Conservation (phyloP, 1,284 basidiomycete genomes). For the Vanrija sp. region DNA sequence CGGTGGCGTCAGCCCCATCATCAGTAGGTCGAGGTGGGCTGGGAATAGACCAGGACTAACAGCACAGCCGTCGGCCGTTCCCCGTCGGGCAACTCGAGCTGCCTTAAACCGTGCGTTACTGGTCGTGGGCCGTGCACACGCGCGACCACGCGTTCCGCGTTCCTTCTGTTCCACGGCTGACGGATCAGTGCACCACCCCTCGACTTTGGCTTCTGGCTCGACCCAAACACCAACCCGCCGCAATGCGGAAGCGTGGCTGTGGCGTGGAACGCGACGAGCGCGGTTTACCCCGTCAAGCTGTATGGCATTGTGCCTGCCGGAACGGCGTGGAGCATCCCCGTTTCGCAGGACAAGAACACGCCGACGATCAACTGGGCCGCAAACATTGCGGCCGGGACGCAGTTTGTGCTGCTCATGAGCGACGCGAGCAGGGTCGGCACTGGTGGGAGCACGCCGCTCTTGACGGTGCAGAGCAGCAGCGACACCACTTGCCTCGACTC, state of each 20-base stretch:
- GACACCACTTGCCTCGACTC: constrained; percentile 27
- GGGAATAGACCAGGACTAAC: not conserved
- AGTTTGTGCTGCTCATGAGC: constrained; percentile 39
- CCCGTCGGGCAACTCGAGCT: too few relatives aligned
- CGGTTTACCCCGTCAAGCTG: constrained; percentile 27
- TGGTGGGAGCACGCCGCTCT: constrained; percentile 32
- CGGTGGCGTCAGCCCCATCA: constrained; percentile 34
- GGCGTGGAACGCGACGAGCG: constrained; percentile 30
- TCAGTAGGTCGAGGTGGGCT: constrained; percentile 25
- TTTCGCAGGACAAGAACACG: constrained; percentile 3
- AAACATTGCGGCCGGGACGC: constrained; percentile 31
- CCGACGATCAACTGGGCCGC: constrained; percentile 28
- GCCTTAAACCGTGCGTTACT: too few relatives aligned
- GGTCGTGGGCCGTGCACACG: too few relatives aligned
- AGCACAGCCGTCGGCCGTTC: too few relatives aligned
- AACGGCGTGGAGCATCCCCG: constrained; percentile 32
- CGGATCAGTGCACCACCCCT: constrained; percentile 3
- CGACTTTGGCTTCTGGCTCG: constrained; percentile 37
- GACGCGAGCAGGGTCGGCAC: constrained; percentile 34
- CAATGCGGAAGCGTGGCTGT: constrained; percentile 31
- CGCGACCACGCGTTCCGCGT: too few relatives aligned
- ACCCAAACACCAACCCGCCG: constrained; percentile 24
- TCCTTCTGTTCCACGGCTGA: too few relatives aligned
- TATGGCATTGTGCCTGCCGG: constrained; percentile 41
- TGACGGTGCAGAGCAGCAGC: constrained; percentile 22